A percentile compares a stretch with the other conserved stretches of the same genome.
Conservation (phyloP, 345 rosid genomes). For the Garcia nutans region DNA sequence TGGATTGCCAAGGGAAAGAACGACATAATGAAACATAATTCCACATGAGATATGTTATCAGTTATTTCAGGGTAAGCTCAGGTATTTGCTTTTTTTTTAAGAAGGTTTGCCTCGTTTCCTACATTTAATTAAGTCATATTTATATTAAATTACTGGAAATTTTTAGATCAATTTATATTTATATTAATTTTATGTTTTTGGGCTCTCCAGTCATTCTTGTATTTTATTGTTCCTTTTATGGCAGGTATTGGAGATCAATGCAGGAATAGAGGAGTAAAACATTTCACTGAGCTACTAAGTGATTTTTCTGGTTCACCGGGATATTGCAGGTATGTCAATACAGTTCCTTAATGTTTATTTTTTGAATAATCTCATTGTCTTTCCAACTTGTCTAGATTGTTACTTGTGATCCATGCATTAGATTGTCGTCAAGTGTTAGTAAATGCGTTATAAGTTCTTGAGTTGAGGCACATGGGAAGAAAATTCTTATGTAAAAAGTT, state of each 20-base stretch:
- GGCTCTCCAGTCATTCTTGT: neutral
- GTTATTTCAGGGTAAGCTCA: no score
- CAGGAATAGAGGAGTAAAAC: slow-evolving; percentile 47
- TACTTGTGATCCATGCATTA: neutral
- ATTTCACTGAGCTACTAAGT: slow-evolving; percentile 62
- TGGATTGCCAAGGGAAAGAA: neutral
- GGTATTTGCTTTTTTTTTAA: neutral
- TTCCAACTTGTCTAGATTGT: neutral
- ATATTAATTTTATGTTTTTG: neutral
- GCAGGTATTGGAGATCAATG: slow-evolving; percentile 86
- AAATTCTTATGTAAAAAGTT: neutral
- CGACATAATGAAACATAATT: neutral
- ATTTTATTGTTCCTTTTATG: slow-evolving; percentile 7
- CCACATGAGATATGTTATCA: no score
- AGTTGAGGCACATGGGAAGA: neutral
- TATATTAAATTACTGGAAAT: neutral
- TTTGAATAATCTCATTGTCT: neutral
- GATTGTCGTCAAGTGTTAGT: neutral
- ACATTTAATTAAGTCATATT: no score
- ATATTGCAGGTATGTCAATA: slow-evolving; percentile 59
- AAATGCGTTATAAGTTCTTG: neutral
- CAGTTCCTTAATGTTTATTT: neutral
- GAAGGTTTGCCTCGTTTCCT: neutral
- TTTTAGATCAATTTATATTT: neutral
- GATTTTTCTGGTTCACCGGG: slow-evolving; percentile 71